A percentile compares a stretch with the other conserved stretches of the same genome.
Evolutionary conservation across 352 stramenopile species (phyloP).

Genomic region (Plasmopara viticola): DNA sequence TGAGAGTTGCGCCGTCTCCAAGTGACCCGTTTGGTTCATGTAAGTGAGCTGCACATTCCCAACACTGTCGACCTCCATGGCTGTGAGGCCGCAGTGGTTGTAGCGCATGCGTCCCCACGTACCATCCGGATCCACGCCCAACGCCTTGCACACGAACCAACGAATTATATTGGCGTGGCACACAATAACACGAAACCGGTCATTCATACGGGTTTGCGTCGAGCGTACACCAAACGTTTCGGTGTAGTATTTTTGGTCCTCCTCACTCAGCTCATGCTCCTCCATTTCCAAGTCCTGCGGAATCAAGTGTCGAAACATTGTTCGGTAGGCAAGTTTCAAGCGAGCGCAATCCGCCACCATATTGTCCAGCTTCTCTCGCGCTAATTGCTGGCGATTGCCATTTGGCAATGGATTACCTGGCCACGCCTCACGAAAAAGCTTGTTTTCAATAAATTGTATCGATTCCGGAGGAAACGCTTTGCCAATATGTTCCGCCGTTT

Average conservation of each 20-base stretch:
- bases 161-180: conserved; percentile 72
- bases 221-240: conserved; percentile 33
- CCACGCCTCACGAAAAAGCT: conserved; percentile 64
- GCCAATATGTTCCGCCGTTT: conserved; percentile 46
- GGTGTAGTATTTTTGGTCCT: conserved; percentile 47
- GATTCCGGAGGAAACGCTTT: conserved; percentile 31
- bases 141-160: conserved; percentile 62
- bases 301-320: conserved; percentile 62
- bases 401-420: conserved; percentile 56
- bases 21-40: conserved; percentile 60
- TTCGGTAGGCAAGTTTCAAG: conserved; percentile 56
- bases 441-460: conserved; percentile 51
- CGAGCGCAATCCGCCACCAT: conserved; percentile 66
- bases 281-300: conserved; percentile 47
- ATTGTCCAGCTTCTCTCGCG: conserved; percentile 64
- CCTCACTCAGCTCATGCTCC: conserved; percentile 38
- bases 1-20: conserved; percentile 48
- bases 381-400: conserved; percentile 54
- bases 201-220: conserved; percentile 37
- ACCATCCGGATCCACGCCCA: conserved; percentile 54
- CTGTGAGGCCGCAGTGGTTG: conserved; percentile 59
- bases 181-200: conserved; percentile 49
- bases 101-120: conserved; percentile 70
- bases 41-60: conserved; percentile 59
- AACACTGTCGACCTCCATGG: conserved; percentile 60